Evolutionary conservation across 305 asterid species (phyloP).

Genomic region (Caryopteris hybrid): DNA sequence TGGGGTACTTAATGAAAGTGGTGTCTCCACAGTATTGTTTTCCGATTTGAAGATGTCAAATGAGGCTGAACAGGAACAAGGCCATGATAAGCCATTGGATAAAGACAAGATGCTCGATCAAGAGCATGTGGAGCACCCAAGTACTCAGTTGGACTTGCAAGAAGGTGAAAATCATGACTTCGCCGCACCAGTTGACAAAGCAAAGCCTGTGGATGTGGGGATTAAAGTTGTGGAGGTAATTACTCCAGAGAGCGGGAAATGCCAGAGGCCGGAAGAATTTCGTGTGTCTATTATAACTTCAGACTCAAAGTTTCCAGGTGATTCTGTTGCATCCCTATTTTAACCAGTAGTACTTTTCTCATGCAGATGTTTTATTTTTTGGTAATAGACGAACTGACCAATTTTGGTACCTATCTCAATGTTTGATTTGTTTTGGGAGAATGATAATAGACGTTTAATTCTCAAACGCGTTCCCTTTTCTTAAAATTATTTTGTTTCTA

Average conservation of each 20-base stretch:
- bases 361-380: not conserved
- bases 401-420: not conserved
- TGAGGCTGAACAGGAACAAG: conserved; percentile 29
- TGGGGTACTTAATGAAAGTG: conserved; percentile 13
- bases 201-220: conserved; percentile 21
- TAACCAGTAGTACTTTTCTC: not conserved
- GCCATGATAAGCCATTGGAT: conserved; percentile 25
- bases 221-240: conserved; percentile 19
- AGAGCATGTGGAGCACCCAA: conserved; percentile 26
- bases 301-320: conserved; percentile 44
- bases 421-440: no score
- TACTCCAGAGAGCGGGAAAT: conserved; percentile 26
- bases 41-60: conserved; percentile 32
- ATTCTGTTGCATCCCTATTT: conserved; percentile 20
- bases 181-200: conserved; percentile 27
- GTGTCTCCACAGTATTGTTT: conserved; percentile 28
- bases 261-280: conserved; percentile 26
- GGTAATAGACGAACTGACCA: not conserved
- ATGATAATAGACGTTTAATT: not conserved
- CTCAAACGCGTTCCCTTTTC: not conserved
- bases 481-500: not conserved
- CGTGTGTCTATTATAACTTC: conserved; percentile 38
- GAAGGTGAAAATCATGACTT: conserved; percentile 27
- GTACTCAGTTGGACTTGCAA: conserved; percentile 1
- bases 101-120: conserved; percentile 20